Percentiles rank a stretch among this genome's conserved stretches.
Conservation (phyloP, 345 rosid species). For the Eucalyptus tenuipes region DNA sequence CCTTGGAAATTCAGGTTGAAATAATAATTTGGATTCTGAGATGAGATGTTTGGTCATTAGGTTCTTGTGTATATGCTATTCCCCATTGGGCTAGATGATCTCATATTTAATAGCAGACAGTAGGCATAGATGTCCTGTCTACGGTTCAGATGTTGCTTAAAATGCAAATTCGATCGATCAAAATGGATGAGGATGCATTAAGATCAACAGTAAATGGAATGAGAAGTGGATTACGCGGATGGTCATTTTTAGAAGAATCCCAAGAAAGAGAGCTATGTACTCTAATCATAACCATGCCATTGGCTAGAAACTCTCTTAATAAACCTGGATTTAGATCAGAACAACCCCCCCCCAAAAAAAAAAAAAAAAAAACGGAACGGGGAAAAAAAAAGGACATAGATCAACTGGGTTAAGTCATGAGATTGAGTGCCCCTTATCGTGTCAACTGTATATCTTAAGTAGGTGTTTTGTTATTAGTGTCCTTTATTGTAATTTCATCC, state of each 20-base stretch:
- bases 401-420: neutral
- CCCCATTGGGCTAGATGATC: neutral
- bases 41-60: neutral
- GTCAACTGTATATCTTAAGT: neutral
- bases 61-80: neutral
- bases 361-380: too few species aligned
- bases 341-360: neutral
- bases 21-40: neutral
- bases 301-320: neutral
- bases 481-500: neutral
- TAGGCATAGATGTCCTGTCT: neutral
- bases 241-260: neutral
- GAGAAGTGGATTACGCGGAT: neutral
- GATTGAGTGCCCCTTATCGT: neutral
- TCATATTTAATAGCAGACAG: neutral
- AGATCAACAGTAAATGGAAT: neutral
- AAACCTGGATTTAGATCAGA: neutral
- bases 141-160: neutral
- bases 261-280: neutral
- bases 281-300: neutral
- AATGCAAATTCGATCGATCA: neutral
- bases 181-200: neutral
- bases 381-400: neutral
- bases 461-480: neutral
- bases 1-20: neutral